These are phyloP conservation scores for Colletotrichum sp. DNA, from an alignment of 2,329 filamentous ascomycete species.

Conservation along the genomic window DNA sequence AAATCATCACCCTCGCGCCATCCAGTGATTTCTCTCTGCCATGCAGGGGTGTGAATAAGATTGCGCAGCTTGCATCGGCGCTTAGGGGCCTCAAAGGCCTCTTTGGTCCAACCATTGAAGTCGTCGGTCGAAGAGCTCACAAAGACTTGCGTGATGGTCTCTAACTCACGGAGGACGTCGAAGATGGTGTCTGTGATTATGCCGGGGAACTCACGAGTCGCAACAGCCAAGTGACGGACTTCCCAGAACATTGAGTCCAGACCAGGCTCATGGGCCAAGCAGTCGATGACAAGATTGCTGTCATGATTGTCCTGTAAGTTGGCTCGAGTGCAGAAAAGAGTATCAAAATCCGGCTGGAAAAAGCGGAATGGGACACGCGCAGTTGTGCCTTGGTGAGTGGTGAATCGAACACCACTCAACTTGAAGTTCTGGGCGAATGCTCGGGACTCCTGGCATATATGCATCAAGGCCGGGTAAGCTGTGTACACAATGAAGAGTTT, in stretches of 20 bases:
- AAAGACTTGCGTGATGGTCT: background rate
- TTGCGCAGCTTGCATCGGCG: background rate
- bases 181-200: background rate
- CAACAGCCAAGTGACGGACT: background rate
- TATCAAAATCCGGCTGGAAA: background rate
- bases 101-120: background rate
- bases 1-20: background rate
- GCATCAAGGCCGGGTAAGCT: background rate
- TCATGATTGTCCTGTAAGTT: background rate
- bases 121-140: background rate
- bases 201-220: background rate
- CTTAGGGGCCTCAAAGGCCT: background rate
- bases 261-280: background rate
- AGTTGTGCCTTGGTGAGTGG: background rate
- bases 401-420: background rate
- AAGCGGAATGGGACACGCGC: background rate
- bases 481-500: background rate
- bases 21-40: background rate
- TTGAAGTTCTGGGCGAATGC: background rate
- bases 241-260: background rate
- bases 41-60: background rate
- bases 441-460: background rate
- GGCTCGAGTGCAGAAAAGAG: background rate
- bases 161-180: background rate
- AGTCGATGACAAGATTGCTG: background rate